A percentile compares a stretch with the other conserved stretches of the same genome.
phyloP scores from a whole-genome alignment of 1,284 basidiomycete species.

The Exobasidium rhododendri region DNA sequence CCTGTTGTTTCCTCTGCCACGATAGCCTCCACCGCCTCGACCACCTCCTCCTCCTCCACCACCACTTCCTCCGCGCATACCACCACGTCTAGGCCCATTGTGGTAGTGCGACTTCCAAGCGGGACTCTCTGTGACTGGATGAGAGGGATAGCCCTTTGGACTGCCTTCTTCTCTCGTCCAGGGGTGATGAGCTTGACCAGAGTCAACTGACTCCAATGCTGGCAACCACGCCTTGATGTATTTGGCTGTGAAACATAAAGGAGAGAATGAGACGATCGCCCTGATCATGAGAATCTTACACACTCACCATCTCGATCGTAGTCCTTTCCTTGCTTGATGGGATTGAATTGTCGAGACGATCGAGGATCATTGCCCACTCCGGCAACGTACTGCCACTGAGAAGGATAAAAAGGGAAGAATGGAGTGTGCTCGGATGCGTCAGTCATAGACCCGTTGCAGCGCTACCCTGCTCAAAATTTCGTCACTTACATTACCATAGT shows the following conservation, averaged over 20 bases:
- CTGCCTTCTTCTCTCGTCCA: conserved; percentile 23
- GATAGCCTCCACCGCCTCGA: conserved; percentile 57
- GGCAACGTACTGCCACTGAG: conserved; percentile 42
- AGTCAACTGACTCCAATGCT: conserved; percentile 14
- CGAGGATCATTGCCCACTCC: conserved; percentile 49
- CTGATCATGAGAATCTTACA: neutral
- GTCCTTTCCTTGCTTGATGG: conserved; percentile 46
- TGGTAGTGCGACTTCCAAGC: conserved; percentile 43
- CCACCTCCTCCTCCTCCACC: conserved; percentile 23
- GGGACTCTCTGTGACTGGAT: conserved; percentile 36
- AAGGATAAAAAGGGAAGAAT: neutral
- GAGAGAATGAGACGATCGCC: neutral
- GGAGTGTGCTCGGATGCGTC: neutral
- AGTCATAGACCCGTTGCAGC: too few species aligned
- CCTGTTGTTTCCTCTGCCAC: too few species aligned
- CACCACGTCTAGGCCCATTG: conserved; percentile 16
- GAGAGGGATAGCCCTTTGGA: conserved; percentile 26
- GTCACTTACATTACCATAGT: conserved; percentile 5
- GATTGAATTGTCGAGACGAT: conserved; percentile 42
- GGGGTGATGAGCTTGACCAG: conserved; percentile 31
- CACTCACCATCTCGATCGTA: conserved; percentile 36
- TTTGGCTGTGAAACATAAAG: conserved; percentile 15
- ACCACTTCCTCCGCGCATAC: conserved; percentile 17
- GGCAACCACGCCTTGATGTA: conserved; percentile 40
- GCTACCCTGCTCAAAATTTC: too few species aligned